A percentile compares a stretch with the other conserved stretches of the same genome.
phyloP scores from a whole-genome alignment of 768 basidiomycete species.

The Suillus hirtellus region DNA sequence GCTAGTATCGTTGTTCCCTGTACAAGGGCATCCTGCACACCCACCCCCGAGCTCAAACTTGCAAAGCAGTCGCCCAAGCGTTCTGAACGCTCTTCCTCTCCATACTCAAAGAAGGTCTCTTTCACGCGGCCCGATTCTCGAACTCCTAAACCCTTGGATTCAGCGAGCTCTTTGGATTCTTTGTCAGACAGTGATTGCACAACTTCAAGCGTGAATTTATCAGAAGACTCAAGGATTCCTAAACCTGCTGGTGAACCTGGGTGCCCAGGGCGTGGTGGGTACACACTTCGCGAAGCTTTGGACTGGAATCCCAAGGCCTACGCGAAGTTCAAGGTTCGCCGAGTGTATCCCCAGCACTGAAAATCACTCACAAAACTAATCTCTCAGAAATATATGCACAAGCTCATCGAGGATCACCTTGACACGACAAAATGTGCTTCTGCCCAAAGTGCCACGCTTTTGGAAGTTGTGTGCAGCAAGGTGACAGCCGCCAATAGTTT shows the following conservation, averaged over 20 bases:
- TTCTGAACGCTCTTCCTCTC: not conserved
- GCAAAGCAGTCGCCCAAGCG: not conserved
- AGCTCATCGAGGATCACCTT: conserved; percentile 12
- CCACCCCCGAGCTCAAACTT: not conserved
- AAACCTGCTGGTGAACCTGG: conserved; percentile 28
- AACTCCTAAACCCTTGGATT: not conserved
- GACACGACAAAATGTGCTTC: conserved; percentile 16
- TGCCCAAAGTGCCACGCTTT: not conserved
- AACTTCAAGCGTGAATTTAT: not conserved
- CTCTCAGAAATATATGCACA: conserved; percentile 2
- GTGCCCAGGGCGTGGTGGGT: conserved; percentile 25
- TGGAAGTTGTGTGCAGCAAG: conserved; percentile 4
- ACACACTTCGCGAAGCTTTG: conserved; percentile 23
- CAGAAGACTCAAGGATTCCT: conserved; percentile 21
- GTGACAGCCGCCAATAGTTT: not conserved
- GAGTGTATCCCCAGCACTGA: not conserved
- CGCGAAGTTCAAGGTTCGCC: conserved; percentile 22
- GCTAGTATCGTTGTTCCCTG: too few relatives aligned
- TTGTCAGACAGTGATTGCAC: conserved; percentile 5
- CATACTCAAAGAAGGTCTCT: conserved; percentile 1
- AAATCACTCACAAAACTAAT: not conserved
- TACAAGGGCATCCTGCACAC: not conserved
- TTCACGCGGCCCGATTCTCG: not conserved
- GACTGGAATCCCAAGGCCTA: conserved; percentile 22
- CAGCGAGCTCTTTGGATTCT: not conserved